Conservation (phyloP, 1,139 yeast species). For the Pichia cactophila region DNA sequence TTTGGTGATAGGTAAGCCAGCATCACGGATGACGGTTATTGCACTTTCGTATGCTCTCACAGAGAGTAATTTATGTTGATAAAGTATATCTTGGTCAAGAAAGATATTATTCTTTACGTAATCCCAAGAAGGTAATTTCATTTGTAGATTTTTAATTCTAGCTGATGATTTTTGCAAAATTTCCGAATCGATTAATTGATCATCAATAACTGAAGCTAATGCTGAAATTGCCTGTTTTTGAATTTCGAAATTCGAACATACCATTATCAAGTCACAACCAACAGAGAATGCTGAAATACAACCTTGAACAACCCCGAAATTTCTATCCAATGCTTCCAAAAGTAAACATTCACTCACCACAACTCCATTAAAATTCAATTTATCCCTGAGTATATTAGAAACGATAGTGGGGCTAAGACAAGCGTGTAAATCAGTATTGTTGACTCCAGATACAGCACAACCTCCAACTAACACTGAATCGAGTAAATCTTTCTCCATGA, state of each 20-base stretch:
- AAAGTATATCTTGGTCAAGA: conserved; percentile 34
- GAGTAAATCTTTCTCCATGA: conserved; percentile 39
- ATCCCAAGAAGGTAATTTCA: conserved; percentile 39
- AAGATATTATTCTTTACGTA: conserved; percentile 24
- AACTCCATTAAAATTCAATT: conserved; percentile 50
- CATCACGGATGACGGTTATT: conserved; percentile 50
- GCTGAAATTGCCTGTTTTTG: conserved; percentile 57
- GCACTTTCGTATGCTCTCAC: conserved; percentile 45
- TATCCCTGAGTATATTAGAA: conserved; percentile 44
- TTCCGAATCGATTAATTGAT: conserved; percentile 34
- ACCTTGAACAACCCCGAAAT: conserved; percentile 61
- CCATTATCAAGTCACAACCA: conserved; percentile 61
- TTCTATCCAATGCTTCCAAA: conserved; percentile 58
- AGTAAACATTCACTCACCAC: conserved; percentile 62
- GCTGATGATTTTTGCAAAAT: conserved; percentile 35
- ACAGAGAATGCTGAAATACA: conserved; percentile 57
- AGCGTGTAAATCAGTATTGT: conserved; percentile 59
- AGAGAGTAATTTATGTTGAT: conserved; percentile 40
- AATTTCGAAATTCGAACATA: conserved; percentile 50
- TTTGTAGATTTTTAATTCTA: conserved; percentile 42
- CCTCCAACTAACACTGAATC: conserved; percentile 62
- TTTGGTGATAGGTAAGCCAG: conserved; percentile 13
- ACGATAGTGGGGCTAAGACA: conserved; percentile 52
- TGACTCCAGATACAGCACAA: conserved; percentile 59
- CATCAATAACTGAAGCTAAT: conserved; percentile 44